phyloP scores from a whole-genome alignment of 176 grass and related monocot genomes.

The Lolium rigidum region DNA sequence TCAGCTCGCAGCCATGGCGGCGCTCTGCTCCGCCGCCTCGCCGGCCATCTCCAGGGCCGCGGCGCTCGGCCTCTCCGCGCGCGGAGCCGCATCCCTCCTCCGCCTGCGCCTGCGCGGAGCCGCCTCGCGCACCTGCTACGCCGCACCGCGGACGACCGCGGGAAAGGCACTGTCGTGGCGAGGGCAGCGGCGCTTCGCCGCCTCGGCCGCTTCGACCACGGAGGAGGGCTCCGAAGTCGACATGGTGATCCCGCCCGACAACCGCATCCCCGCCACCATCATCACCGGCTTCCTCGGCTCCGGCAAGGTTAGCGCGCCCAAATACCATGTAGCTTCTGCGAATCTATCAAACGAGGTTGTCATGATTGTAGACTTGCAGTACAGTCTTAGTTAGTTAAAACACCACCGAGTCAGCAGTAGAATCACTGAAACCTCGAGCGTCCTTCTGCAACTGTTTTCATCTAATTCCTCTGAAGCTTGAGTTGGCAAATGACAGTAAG shows the following conservation, averaged over 20 bases:
- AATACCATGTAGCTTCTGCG: background rate
- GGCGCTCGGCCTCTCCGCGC: conserved; percentile 47
- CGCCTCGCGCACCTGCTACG: conserved; percentile 30
- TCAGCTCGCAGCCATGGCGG: conserved; percentile 47
- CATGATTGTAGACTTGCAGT: background rate
- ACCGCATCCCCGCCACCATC: conserved; percentile 91
- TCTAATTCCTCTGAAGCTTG: background rate
- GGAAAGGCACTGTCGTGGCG: conserved; percentile 24
- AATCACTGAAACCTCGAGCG: background rate
- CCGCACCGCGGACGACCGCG: conserved; percentile 14
- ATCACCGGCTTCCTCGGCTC: conserved; percentile 97
- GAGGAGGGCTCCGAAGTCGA: conserved; percentile 45
- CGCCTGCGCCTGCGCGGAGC: conserved; percentile 40
- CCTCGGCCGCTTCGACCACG: conserved; percentile 54
- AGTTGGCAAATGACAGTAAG: background rate
- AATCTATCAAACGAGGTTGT: background rate
- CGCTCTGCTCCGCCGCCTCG: conserved; percentile 51
- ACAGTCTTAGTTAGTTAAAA: background rate
- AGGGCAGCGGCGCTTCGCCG: conserved; percentile 54
- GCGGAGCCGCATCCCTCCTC: conserved; percentile 41
- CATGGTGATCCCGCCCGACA: conserved; percentile 72
- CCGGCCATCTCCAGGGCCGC: conserved; percentile 48
- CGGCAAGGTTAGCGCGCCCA: conserved; percentile 62
- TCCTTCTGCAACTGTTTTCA: background rate
- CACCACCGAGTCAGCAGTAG: background rate